Conservation (phyloP, 1,139 yeast genomes). For the Kluyveromyces sp. region DNA sequence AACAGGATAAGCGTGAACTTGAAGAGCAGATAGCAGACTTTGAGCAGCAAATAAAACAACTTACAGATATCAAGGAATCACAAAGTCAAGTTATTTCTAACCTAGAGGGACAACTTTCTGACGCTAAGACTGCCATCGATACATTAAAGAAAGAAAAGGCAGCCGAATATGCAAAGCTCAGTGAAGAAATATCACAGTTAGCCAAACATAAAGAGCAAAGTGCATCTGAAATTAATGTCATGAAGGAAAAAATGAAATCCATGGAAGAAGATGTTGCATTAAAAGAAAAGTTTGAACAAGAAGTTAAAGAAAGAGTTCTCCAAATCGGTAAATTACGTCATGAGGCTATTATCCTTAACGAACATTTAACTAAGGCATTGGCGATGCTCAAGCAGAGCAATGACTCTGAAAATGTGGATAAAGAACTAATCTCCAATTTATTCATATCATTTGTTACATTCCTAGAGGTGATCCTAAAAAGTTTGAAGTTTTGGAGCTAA, state of each 20-base stretch:
- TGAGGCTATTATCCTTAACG: conserved; percentile 91
- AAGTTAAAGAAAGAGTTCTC: conserved; percentile 64
- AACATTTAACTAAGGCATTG: conserved; percentile 85
- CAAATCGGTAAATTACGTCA: conserved; percentile 86
- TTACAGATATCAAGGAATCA: conserved; percentile 17
- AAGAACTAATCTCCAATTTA: conserved; percentile 79
- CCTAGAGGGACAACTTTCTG: conserved; percentile 19
- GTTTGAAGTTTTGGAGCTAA: conserved; percentile 80
- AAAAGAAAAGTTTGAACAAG: conserved; percentile 38
- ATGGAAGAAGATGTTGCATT: conserved; percentile 17
- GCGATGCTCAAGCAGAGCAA: conserved; percentile 70
- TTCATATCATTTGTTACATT: conserved; percentile 76
- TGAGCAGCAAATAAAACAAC: conserved; percentile 11
- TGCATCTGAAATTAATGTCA: conserved; percentile 4
- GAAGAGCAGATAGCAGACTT: conserved; percentile 25
- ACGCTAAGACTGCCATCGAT: conserved; percentile 8
- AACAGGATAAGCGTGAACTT: conserved; percentile 20
- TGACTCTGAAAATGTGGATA: conserved; percentile 71
- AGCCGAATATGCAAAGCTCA: conserved; percentile 18
- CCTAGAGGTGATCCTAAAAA: conserved; percentile 93
- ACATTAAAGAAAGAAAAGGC: conserved; percentile 17
- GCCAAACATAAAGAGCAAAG: conserved; percentile 10
- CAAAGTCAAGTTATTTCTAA: conserved; percentile 21
- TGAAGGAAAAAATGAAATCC: conserved; percentile 14
- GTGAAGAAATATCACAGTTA: conserved; percentile 11